phyloP scores from a whole-genome alignment of 768 basidiomycete genomes.

The Rhodotorula graminis region DNA sequence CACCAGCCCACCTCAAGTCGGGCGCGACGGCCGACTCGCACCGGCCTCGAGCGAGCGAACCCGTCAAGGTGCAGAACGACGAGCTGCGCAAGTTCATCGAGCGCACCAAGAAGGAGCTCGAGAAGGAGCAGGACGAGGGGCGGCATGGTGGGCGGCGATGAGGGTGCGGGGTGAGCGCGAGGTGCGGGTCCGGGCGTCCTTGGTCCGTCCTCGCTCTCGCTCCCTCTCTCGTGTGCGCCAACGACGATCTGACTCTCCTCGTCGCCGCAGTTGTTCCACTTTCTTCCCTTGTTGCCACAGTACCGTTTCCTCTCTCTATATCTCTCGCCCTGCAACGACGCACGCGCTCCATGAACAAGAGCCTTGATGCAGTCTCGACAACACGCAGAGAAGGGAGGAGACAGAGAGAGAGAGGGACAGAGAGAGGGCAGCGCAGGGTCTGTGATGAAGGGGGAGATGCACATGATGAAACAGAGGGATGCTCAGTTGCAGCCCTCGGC shows the following conservation, averaged over 20 bases:
- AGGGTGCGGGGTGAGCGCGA: background rate
- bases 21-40: slow-evolving; percentile 1
- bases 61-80: slow-evolving; percentile 18
- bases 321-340: background rate
- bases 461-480: background rate
- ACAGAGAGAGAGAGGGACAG: background rate
- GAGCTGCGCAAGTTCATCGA: slow-evolving; percentile 14
- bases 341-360: no score
- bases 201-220: background rate
- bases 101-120: slow-evolving; percentile 6
- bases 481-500: slow-evolving; percentile 10
- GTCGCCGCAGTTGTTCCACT: background rate
- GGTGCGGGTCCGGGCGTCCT: background rate
- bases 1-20: slow-evolving; percentile 3
- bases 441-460: background rate
- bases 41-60: slow-evolving; percentile 13
- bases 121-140: background rate
- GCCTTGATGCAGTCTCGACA: background rate
- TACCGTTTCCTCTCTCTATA: background rate
- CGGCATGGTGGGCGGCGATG: background rate
- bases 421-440: background rate
- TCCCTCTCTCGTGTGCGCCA: background rate
- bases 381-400: background rate
- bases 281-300: background rate
- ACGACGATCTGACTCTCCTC: background rate